Percentiles rank a stretch among this genome's conserved stretches.
Evolutionary conservation across 176 grass and related monocot species (phyloP).

Genomic region (Oryza nivara): DNA sequence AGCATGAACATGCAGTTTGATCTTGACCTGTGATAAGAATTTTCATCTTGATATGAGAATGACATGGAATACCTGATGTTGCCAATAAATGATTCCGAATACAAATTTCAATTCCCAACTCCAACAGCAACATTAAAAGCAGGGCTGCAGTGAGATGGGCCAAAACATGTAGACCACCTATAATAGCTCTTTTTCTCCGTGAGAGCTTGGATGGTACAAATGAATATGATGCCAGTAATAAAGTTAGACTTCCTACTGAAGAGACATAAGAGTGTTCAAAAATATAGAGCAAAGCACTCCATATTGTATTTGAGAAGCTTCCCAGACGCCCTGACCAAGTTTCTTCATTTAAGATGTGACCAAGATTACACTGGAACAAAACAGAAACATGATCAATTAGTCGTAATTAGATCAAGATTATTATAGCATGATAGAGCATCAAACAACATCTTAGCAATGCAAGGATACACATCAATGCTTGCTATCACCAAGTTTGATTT

Average conservation of each 20-base stretch:
- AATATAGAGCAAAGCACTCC: slow-evolving; percentile 79
- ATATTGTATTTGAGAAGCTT: slow-evolving; percentile 80
- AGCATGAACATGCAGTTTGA: slow-evolving; percentile 1
- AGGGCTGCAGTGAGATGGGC: slow-evolving; percentile 84
- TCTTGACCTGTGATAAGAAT: slow-evolving; percentile 8
- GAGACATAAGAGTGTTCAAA: slow-evolving; percentile 93
- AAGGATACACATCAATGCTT: not conserved
- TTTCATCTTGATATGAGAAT: slow-evolving; percentile 4
- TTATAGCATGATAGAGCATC: slow-evolving; percentile 14
- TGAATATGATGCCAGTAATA: slow-evolving; percentile 71
- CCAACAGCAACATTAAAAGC: slow-evolving; percentile 93
- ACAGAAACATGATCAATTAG: slow-evolving; percentile 41
- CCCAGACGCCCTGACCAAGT: slow-evolving; percentile 67
- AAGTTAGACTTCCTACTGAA: slow-evolving; percentile 63
- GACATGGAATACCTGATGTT: slow-evolving; percentile 76
- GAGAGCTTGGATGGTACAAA: slow-evolving; percentile 96
- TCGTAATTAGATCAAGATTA: slow-evolving; percentile 10
- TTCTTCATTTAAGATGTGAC: slow-evolving; percentile 78
- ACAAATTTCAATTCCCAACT: slow-evolving; percentile 95
- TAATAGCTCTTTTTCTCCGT: slow-evolving; percentile 70
- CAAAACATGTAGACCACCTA: slow-evolving; percentile 83
- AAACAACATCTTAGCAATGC: slow-evolving; percentile 4
- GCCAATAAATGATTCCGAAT: slow-evolving; percentile 89
- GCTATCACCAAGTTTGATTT: not conserved
- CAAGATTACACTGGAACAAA: slow-evolving; percentile 84